Conservation (phyloP, 2,329 filamentous ascomycete species). For the Aspergillus caelatus region DNA sequence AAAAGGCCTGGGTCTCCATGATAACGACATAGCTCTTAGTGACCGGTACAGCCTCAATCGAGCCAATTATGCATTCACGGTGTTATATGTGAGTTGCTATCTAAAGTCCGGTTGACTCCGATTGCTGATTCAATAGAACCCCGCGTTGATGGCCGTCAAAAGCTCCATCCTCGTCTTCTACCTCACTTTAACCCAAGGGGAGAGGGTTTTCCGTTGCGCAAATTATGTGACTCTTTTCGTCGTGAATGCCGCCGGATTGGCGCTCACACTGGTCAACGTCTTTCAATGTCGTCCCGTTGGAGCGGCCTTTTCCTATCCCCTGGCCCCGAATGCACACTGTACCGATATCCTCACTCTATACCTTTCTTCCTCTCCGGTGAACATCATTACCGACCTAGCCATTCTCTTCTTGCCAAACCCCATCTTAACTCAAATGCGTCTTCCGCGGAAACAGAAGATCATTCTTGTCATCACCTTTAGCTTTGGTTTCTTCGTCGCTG, state of each 20-base stretch:
- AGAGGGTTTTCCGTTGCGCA: conserved; percentile 75
- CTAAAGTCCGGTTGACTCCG: background rate
- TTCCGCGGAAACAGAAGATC: conserved; percentile 83
- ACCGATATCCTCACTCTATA: conserved; percentile 66
- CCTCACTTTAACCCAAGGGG: conserved; percentile 76
- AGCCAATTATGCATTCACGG: conserved; percentile 62
- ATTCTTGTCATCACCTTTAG: conserved; percentile 85
- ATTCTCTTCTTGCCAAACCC: conserved; percentile 87
- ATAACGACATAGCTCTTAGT: conserved; percentile 36
- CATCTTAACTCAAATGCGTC: conserved; percentile 80
- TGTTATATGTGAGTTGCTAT: conserved; percentile 58
- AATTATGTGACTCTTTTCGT: conserved; percentile 78
- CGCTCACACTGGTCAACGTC: conserved; percentile 82
- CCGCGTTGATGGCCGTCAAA: conserved; percentile 86
- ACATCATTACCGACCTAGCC: conserved; percentile 87
- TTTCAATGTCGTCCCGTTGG: conserved; percentile 78
- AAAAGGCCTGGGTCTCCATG: conserved; percentile 49
- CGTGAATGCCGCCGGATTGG: conserved; percentile 76
- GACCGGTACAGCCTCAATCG: conserved; percentile 43
- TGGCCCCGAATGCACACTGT: conserved; percentile 54
- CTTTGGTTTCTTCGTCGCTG: conserved; percentile 81
- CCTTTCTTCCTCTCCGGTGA: conserved; percentile 79
- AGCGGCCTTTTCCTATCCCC: conserved; percentile 65
- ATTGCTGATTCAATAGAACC: conserved; percentile 61
- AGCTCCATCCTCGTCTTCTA: conserved; percentile 93